Conservation (phyloP, 1,284 basidiomycete genomes). For the Veloboletus limbatus region DNA sequence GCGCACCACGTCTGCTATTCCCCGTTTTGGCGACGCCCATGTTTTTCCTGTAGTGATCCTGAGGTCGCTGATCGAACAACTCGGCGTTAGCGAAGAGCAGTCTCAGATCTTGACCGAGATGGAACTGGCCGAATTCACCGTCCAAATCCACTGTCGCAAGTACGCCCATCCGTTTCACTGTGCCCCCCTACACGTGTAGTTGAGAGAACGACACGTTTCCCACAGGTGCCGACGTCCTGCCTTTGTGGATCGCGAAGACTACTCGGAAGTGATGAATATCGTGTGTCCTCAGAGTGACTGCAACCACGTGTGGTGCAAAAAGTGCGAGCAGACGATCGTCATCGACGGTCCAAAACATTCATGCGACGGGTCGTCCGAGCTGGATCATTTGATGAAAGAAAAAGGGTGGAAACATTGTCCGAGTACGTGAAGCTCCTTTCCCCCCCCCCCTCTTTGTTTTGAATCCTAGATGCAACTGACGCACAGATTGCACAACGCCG, state of each 20-base stretch:
- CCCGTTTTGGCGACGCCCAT: background rate
- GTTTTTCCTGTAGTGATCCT: conserved; percentile 38
- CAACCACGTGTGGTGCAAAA: conserved; percentile 52
- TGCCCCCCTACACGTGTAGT: too few relatives aligned
- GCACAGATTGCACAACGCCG: conserved; percentile 56
- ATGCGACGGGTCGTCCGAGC: conserved; percentile 55
- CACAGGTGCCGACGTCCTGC: conserved; percentile 44
- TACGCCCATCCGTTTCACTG: background rate
- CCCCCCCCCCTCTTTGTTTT: too few relatives aligned
- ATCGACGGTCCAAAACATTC: conserved; percentile 45
- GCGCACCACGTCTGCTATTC: conserved; percentile 16
- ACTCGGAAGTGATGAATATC: conserved; percentile 39
- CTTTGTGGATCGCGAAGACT: conserved; percentile 50
- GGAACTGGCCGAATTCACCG: conserved; percentile 50
- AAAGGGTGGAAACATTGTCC: conserved; percentile 63
- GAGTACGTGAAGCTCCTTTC: conserved; percentile 42
- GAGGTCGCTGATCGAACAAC: conserved; percentile 40
- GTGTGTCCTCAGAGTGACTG: conserved; percentile 48
- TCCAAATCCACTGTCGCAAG: conserved; percentile 41
- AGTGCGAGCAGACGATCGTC: conserved; percentile 46
- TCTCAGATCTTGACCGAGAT: conserved; percentile 51
- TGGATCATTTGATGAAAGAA: conserved; percentile 49
- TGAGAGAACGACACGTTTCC: background rate
- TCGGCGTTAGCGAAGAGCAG: conserved; percentile 49
- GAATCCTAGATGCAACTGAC: too few relatives aligned